Base-by-base conservation (phyloP, 345 rosid genomes). In the Brassica nigra region DNA sequence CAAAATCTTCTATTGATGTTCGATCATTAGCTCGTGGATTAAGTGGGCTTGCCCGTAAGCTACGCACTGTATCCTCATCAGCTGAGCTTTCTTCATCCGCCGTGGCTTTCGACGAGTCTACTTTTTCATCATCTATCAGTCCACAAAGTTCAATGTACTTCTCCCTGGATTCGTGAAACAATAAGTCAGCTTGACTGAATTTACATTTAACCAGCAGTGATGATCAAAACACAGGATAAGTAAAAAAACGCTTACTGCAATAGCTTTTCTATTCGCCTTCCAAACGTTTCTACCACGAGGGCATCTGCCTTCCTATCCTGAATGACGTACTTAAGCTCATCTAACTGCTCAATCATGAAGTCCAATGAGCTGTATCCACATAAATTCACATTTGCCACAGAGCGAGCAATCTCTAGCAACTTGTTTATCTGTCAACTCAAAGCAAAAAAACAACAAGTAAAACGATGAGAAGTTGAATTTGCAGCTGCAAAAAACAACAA, bases 281-380 rank as follows among this genome's bases (percentile, higher is more conserved):
- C 99, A 85, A 95, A 93, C 6, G 99, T 95, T 88, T 95, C 99
- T 34, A 95, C 94, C 70, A 93, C 86, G 37, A 95, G 94, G 20
- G 94, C 99, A 81, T 93, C 99, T 77, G 91, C 97, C 80, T 91
- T 93, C 83, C 97, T 85, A 73, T 95, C 99, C 85, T 95, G 97
- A 77, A 93, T 90, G 75, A 90, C 88, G 27, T 95, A 95, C 80
- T 91, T 95, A 10, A 95, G 85, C 77, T 93, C 96, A 76, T 95
- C 92, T 63, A 93, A 76, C 62, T 84, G 89, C 77, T 88, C 93
- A 74, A 95, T 88, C 96, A 95, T 83, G 74, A 75, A 86, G 76
- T 91, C 91, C 86, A 95, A 36, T 52, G 93, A 81, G 79, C 84
- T 81, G 66, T 88, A 90, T 79, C 92, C 97, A 68, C 83, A 84